phyloP scores from a whole-genome alignment of 805 yeast species.

The Ascoidea tarda region DNA sequence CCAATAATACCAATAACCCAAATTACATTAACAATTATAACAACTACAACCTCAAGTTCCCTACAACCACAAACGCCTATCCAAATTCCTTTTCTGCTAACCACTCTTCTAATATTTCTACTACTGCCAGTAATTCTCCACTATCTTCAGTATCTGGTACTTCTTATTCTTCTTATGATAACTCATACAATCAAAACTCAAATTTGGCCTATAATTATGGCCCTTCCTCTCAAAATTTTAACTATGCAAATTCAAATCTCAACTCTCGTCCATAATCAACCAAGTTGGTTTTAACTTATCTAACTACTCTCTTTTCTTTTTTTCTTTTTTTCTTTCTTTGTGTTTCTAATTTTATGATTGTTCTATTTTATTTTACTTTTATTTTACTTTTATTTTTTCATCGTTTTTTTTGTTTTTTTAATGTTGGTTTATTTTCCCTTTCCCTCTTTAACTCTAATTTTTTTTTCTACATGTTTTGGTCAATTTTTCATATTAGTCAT shows the following conservation, averaged over 20 bases:
- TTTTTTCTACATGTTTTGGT: not conserved
- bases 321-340: not conserved
- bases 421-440: not conserved
- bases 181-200: not conserved
- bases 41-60: not conserved
- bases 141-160: not conserved
- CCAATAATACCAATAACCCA: not conserved
- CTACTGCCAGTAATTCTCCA: not conserved
- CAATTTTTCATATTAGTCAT: no score
- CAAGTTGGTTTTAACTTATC: not conserved
- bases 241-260: not conserved
- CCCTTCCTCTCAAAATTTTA: not conserved
- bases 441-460: not conserved
- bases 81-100: not conserved
- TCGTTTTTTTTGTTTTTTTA: not conserved
- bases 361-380: not conserved
- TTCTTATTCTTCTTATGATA: not conserved
- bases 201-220: not conserved
- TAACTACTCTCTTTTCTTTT: not conserved
- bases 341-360: not conserved
- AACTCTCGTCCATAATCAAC: not conserved
- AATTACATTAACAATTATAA: not conserved
- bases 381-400: not conserved
- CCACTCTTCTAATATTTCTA: not conserved
- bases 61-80: no score